Conservation (phyloP, 1,139 yeast species). For the Saccharomyces hybrid region DNA sequence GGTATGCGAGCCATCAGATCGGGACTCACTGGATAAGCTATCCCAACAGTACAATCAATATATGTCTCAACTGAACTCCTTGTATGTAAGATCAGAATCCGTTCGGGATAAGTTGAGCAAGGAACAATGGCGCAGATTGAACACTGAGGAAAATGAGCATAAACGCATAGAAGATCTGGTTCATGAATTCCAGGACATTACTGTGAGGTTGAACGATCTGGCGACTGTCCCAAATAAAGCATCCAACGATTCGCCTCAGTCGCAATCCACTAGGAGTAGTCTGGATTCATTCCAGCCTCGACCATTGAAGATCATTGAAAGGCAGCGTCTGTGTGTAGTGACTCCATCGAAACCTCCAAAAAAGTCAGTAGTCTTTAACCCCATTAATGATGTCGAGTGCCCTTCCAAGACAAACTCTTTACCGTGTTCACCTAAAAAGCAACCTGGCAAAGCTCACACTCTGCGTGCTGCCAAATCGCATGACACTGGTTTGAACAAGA, state of each 20-base stretch:
- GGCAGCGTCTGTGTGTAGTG: constrained; percentile 9
- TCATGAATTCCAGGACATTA: constrained; percentile 24
- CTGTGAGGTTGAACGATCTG: constrained; percentile 21
- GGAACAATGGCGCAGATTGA: constrained; percentile 8
- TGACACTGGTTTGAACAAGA: constrained; percentile 21
- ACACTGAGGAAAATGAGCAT: constrained; percentile 6
- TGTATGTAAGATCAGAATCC: constrained; percentile 23
- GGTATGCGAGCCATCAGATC: constrained; percentile 8
- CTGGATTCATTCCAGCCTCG: constrained; percentile 25
- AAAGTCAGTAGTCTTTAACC: constrained; percentile 1
- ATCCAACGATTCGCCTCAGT: constrained; percentile 10
- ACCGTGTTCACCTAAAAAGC: constrained; percentile 17
- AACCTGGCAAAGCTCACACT: constrained; percentile 6
- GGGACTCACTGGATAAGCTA: constrained; percentile 7
- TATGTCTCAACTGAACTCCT: constrained; percentile 25
- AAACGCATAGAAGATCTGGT: constrained; percentile 20
- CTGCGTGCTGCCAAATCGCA: constrained; percentile 25
- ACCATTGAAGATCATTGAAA: constrained; percentile 26
- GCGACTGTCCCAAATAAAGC: constrained; percentile 8
- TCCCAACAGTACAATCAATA: constrained; percentile 17
- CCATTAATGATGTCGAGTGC: constrained; percentile 1
- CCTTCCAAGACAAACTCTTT: constrained; percentile 10
- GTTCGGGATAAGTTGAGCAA: constrained; percentile 16
- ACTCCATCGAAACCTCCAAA: constrained; percentile 6
- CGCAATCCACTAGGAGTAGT: constrained; percentile 16